Evolutionary conservation across 73 alveolate genomes (phyloP).

Genomic region (Paramecium primaurelia): DNA sequence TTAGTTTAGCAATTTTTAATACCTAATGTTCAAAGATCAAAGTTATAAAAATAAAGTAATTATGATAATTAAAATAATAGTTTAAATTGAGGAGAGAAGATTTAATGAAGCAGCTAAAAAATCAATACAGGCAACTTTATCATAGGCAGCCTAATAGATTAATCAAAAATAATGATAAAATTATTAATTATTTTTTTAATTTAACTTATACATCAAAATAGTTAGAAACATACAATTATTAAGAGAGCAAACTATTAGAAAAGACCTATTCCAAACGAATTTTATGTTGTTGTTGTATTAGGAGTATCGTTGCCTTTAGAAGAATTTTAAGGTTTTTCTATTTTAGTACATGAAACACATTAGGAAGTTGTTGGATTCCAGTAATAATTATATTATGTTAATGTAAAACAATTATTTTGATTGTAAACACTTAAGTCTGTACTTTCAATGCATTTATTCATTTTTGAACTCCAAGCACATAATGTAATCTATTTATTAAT

Average conservation of each 20-base stretch:
- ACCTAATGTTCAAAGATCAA: conserved; percentile 94
- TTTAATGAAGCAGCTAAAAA: conserved; percentile 95
- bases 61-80: neutral
- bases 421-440: neutral
- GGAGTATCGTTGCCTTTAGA: neutral
- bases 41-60: conserved; percentile 82
- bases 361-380: neutral
- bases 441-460: neutral
- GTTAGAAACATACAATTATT: neutral
- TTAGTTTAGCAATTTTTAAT: conserved; percentile 91
- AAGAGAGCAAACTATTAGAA: neutral
- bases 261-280: neutral
- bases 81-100: conserved; percentile 94
- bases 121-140: conserved; percentile 76
- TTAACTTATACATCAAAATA: neutral
- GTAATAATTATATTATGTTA: neutral
- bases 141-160: conserved; percentile 71
- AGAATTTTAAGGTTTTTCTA: neutral
- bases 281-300: neutral
- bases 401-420: neutral
- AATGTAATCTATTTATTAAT: neutral
- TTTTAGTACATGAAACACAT: neutral
- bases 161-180: conserved; percentile 33
- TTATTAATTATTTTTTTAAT: neutral
- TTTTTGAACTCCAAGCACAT: neutral